A percentile compares a stretch with the other conserved stretches of the same genome.
Conservation (phyloP, 129 eudicot species). For the Mikania micrantha region DNA sequence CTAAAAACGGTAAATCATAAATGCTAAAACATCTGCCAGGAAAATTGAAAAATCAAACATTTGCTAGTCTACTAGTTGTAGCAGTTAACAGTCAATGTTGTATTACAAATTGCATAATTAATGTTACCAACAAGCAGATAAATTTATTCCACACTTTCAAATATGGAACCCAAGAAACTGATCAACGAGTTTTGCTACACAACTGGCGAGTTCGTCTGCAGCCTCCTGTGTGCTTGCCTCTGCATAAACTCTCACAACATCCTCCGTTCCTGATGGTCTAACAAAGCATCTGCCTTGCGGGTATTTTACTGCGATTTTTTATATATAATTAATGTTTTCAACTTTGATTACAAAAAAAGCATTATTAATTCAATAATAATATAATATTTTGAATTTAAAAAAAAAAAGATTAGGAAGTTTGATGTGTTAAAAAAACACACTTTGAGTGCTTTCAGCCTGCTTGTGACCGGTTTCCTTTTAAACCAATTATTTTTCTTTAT, state of each 20-base stretch:
- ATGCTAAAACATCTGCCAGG: neutral
- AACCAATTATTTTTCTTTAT: neutral
- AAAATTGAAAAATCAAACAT: neutral
- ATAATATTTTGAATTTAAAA: neutral
- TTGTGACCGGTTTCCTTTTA: neutral
- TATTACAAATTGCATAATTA: neutral
- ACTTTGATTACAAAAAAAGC: neutral
- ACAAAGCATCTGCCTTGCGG: conserved; percentile 73
- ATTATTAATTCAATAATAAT: neutral
- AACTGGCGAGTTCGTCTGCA: conserved; percentile 57
- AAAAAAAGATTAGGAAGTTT: neutral
- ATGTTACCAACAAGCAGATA: neutral
- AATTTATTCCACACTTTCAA: neutral
- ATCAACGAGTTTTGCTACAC: conserved; percentile 54
- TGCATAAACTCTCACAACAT: conserved; percentile 80
- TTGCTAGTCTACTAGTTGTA: neutral
- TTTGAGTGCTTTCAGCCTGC: neutral
- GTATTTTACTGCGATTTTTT: conserved; percentile 43
- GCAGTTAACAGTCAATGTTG: neutral
- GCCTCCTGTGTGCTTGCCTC: conserved; percentile 76
- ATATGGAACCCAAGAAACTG: conserved; percentile 51
- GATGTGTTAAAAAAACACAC: neutral
- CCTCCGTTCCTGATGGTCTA: conserved; percentile 92
- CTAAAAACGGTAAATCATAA: neutral
- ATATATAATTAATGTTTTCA: neutral